phyloP scores from a whole-genome alignment of 208 protist genomes.

The Naegleria fowleri region DNA sequence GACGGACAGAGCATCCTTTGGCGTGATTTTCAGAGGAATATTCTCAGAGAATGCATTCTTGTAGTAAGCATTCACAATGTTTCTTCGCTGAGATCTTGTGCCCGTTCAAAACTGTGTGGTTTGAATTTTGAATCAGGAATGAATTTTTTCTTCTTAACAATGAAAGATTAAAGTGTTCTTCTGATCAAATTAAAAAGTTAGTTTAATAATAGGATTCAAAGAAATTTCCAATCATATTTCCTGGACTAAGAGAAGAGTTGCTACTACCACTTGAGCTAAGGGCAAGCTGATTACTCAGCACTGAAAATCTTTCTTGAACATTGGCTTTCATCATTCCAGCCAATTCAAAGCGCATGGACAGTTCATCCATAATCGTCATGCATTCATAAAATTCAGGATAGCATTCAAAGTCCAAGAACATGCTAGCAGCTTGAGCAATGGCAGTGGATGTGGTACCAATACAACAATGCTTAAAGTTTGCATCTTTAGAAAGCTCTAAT shows the following conservation, averaged over 20 bases:
- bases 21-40: background rate
- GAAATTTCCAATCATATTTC: too few species aligned
- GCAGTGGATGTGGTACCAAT: background rate
- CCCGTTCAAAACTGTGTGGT: too few species aligned
- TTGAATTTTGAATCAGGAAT: too few species aligned
- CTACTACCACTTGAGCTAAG: background rate
- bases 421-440: background rate
- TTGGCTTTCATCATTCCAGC: background rate
- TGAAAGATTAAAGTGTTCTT: too few species aligned
- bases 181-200: too few species aligned
- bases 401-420: constrained; percentile 9
- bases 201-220: too few species aligned
- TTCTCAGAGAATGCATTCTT: background rate
- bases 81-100: too few species aligned
- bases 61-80: background rate
- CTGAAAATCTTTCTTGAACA: background rate
- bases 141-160: too few species aligned
- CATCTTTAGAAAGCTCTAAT: background rate
- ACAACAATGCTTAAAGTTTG: background rate
- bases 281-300: background rate
- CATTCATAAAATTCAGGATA: background rate
- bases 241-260: background rate
- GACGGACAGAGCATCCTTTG: background rate
- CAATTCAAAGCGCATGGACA: background rate
- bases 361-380: background rate